Base-by-base conservation (phyloP, 192 early-diverging fungal genomes). In the Geosiphon pyriformis region DNA sequence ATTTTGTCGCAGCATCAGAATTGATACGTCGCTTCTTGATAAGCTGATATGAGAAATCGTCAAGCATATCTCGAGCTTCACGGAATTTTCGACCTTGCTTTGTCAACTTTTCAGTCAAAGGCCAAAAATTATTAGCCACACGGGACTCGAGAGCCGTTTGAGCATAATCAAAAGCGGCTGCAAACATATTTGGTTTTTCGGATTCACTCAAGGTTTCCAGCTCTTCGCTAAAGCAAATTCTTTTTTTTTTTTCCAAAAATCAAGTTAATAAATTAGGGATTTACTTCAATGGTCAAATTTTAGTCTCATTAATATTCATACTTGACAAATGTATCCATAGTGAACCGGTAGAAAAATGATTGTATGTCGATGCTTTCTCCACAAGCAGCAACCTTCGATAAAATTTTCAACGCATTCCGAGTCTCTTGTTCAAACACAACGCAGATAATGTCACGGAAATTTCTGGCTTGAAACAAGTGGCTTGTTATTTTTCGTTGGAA, bases 111-210 rank as follows among this genome's bases (percentile, higher is more conserved):
- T 79, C 77, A 3, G 72, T 72, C 54, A 78, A 47, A 31, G 42
- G 69, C 74, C 74, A 73, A 18, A 74, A 46, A 17, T 65, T 62
- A 46, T 72, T 72, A 35, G 72, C 53, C 29, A 78, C 68, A 0
- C 77, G 71, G 11, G 65, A 34, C 6, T 63, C 54, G 1, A 76
- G 76, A 3, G 27, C 59, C 26, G 59, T 59, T 68, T 83, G 82
- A 6, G 72, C 74, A 25, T 65, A 69, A 55, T 85, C 83, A 65
- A 85, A 86, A 10, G 83, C 65, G 2, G 34, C 51, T 0, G 80
- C 83, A 75, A 87, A 84, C 8, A 69, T 65, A 11, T 67, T 59
- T 46, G 59, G 67, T 0, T 74, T 61, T 2, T 56, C 64, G 2
- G 72, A 68, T 22, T 72, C 63, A 12, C 34, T 63, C 17, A 78